Evolutionary conservation across 2,329 filamentous ascomycete genomes (phyloP).

Genomic region (Microcyclospora pomicola): DNA sequence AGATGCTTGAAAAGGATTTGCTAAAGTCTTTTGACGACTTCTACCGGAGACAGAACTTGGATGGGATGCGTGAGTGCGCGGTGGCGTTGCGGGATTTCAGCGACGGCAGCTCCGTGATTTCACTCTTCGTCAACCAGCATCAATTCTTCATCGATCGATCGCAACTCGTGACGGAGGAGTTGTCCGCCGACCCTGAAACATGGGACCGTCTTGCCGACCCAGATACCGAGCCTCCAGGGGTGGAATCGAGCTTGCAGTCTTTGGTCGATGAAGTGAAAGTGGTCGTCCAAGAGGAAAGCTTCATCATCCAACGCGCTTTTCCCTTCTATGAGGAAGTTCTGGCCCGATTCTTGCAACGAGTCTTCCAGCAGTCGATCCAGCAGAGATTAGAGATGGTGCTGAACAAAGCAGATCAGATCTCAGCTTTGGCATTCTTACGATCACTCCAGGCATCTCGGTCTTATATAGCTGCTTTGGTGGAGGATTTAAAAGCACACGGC

Average conservation of each 20-base stretch:
- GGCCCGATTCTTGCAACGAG: conserved; percentile 80
- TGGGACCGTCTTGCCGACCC: conserved; percentile 93
- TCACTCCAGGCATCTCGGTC: conserved; percentile 80
- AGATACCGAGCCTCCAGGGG: conserved; percentile 76
- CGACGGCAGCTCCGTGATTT: conserved; percentile 87
- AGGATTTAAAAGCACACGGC: conserved; percentile 87
- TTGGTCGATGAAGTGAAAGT: conserved; percentile 88
- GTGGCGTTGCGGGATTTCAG: conserved; percentile 92
- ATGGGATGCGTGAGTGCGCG: conserved; percentile 95
- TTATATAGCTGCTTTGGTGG: conserved; percentile 76
- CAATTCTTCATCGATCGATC: conserved; percentile 97
- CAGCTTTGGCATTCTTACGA: conserved; percentile 78
- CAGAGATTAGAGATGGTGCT: conserved; percentile 90
- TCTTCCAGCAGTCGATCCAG: conserved; percentile 97
- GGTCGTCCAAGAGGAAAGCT: conserved; percentile 91
- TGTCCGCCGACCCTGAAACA: conserved; percentile 53
- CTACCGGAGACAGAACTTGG: conserved; percentile 87
- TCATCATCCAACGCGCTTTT: conserved; percentile 91
- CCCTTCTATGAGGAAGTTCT: conserved; percentile 92
- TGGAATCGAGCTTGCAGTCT: conserved; percentile 84
- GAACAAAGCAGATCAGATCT: conserved; percentile 85
- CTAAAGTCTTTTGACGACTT: conserved; percentile 95
- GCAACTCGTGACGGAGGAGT: conserved; percentile 78
- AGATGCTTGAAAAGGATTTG: conserved; percentile 88
- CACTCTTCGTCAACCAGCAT: conserved; percentile 94